Conservation (phyloP, 768 basidiomycete genomes). For the Clathrus columnatus region DNA sequence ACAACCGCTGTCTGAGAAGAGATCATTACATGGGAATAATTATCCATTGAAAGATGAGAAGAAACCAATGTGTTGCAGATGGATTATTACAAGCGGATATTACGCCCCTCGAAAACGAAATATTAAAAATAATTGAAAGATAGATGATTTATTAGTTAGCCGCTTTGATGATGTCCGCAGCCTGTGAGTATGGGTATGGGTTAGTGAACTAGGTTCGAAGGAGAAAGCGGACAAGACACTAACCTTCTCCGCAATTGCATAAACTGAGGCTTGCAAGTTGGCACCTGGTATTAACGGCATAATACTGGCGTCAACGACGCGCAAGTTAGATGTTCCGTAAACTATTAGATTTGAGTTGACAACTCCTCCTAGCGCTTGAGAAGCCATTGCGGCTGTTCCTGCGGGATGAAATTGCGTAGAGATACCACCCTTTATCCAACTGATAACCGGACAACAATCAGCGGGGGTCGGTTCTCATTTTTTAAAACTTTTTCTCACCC, state of each 20-base stretch:
- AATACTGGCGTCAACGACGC: constrained; percentile 40
- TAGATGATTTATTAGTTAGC: not conserved
- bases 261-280: constrained; percentile 38
- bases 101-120: not conserved
- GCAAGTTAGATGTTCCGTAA: constrained; percentile 32
- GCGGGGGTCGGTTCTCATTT: not conserved
- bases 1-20: no score
- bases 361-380: constrained; percentile 11
- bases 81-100: no score
- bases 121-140: not conserved
- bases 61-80: no score
- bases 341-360: constrained; percentile 28
- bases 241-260: constrained; percentile 45
- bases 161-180: not conserved
- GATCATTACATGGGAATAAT: no score
- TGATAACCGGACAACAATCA: not conserved
- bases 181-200: not conserved
- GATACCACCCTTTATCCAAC: constrained; percentile 22
- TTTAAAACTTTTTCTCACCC: not conserved
- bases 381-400: constrained; percentile 8
- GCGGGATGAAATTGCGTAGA: constrained; percentile 8
- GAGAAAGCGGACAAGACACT: not conserved
- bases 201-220: not conserved
- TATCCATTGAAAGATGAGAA: no score
- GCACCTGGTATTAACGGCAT: constrained; percentile 38